Evolutionary conservation across 768 basidiomycete species (phyloP).

Genomic region (Sporobolomyces roseus): DNA sequence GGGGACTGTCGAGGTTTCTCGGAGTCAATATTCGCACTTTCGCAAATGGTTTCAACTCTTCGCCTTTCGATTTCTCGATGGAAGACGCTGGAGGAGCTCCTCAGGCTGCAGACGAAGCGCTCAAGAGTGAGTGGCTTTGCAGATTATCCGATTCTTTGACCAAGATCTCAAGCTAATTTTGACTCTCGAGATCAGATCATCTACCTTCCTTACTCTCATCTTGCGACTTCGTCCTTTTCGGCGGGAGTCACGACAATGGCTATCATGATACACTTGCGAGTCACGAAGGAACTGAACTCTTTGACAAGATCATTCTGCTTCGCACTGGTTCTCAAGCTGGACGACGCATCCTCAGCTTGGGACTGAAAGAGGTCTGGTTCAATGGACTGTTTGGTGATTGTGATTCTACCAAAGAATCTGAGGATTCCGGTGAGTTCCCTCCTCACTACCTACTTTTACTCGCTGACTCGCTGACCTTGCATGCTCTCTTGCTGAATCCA

Average conservation of each 20-base stretch:
- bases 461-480: too few relatives aligned
- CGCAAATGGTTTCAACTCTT: slow-evolving; percentile 17
- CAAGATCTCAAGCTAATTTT: neutral
- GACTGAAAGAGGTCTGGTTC: slow-evolving; percentile 14
- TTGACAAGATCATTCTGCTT: slow-evolving; percentile 1
- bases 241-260: slow-evolving; percentile 13
- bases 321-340: slow-evolving; percentile 2
- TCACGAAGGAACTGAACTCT: neutral
- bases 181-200: neutral
- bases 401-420: neutral
- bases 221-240: slow-evolving; percentile 7
- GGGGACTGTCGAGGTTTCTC: slow-evolving; percentile 1
- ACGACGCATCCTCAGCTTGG: neutral
- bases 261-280: neutral
- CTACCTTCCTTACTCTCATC: neutral
- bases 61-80: slow-evolving; percentile 2
- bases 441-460: too few relatives aligned
- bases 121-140: neutral
- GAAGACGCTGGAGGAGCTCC: slow-evolving; percentile 17
- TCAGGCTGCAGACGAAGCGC: neutral
- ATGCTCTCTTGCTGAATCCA: too few relatives aligned
- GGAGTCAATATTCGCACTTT: slow-evolving; percentile 2
- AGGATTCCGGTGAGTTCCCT: too few relatives aligned
- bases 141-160: neutral
- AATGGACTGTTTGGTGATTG: neutral